Percentiles rank a stretch among this genome's conserved stretches.
Conservation (phyloP, 352 stramenopile genomes). For the Globisporangium cylindrosporum region DNA sequence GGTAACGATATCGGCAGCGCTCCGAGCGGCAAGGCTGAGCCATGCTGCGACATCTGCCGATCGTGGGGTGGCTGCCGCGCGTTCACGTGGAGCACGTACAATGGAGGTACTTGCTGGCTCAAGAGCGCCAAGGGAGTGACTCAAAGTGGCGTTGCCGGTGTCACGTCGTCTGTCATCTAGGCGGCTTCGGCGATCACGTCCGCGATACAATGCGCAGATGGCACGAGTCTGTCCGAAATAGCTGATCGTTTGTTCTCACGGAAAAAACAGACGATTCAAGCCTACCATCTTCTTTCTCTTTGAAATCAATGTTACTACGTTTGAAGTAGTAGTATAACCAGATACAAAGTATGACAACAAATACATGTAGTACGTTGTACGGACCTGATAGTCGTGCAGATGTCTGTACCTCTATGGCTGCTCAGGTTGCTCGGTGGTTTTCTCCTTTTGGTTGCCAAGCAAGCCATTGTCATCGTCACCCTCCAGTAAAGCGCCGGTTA, state of each 20-base stretch:
- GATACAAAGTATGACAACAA: background rate
- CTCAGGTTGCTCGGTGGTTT: background rate
- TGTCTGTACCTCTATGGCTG: background rate
- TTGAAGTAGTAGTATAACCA: background rate
- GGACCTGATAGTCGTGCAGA: background rate
- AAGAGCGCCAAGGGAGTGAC: slow-evolving; percentile 23
- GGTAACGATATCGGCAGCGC: slow-evolving; percentile 26
- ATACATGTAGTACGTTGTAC: background rate
- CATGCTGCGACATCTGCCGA: slow-evolving; percentile 32
- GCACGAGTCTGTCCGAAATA: too few species aligned
- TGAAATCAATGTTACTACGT: background rate
- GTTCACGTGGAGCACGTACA: slow-evolving; percentile 48
- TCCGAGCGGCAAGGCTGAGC: slow-evolving; percentile 8
- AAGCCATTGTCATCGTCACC: background rate
- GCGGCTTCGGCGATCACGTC: too few species aligned
- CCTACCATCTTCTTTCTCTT: background rate
- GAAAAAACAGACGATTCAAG: background rate
- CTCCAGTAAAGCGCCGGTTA: background rate
- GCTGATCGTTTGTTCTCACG: background rate
- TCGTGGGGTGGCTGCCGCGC: slow-evolving; percentile 29
- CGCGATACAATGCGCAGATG: background rate
- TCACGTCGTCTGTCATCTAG: background rate
- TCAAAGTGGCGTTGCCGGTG: background rate
- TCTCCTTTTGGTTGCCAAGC: background rate
- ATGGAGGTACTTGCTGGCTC: slow-evolving; percentile 54